phyloP scores from a whole-genome alignment of 2,329 filamentous ascomycete genomes.

The Stemphylium beticola region DNA sequence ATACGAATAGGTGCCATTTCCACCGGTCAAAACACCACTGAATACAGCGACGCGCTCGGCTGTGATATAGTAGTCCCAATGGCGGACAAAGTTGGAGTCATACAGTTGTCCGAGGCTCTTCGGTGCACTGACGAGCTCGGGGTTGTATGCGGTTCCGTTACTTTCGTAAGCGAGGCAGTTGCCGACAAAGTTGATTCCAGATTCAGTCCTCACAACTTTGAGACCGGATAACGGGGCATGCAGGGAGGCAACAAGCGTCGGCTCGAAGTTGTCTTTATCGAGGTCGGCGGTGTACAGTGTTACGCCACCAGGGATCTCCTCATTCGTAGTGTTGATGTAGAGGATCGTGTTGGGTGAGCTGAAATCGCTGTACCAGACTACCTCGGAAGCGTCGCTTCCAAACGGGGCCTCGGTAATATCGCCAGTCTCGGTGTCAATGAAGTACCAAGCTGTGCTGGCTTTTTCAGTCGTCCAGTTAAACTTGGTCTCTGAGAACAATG shows the following conservation, averaged over 20 bases:
- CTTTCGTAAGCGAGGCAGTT: constrained; percentile 66
- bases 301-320: constrained; percentile 52
- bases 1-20: constrained; percentile 42
- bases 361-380: constrained; percentile 41
- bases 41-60: constrained; percentile 75
- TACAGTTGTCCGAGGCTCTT: constrained; percentile 73
- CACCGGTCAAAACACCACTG: constrained; percentile 64
- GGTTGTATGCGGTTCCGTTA: constrained; percentile 73
- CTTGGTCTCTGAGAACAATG: constrained; percentile 42
- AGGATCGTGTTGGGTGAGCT: constrained; percentile 59
- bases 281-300: constrained; percentile 45
- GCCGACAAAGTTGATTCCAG: constrained; percentile 56
- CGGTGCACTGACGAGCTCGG: constrained; percentile 63
- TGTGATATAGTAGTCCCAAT: constrained; percentile 79
- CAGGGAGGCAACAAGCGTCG: constrained; percentile 46
- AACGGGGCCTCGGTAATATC: constrained; percentile 44
- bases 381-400: constrained; percentile 39
- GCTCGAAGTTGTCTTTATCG: constrained; percentile 30
- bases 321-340: constrained; percentile 69
- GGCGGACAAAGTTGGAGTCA: constrained; percentile 75
- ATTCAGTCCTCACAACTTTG: constrained; percentile 51
- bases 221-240: constrained; percentile 58
- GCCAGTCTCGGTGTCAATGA: constrained; percentile 40
- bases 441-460: constrained; percentile 57
- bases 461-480: constrained; percentile 47